Base-by-base conservation (phyloP, 768 basidiomycete species). In the Rhodocollybia butyracea region DNA sequence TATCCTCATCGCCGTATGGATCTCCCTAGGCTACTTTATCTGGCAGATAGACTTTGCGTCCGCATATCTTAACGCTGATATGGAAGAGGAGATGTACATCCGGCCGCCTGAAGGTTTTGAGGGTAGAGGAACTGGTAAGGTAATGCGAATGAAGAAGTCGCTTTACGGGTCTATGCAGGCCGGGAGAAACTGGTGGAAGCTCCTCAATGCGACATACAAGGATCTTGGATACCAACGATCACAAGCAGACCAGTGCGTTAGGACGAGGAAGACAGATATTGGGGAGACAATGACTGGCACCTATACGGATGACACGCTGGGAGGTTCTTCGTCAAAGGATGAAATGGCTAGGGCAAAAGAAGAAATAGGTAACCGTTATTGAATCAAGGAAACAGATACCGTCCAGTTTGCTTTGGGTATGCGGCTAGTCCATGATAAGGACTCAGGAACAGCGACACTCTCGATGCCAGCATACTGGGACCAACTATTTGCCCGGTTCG, bases 1-100 rank as follows among this genome's bases (percentile, higher is more conserved):
- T 0, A 29, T 59, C 0, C 51, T 69, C 5, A 13, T 70, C 3
- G 65, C 65, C 15, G 17, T 53, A 1, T 53, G 51, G 51, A 39
- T 53, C 3, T 17, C 38, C 1, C 38, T 53, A 2, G 51, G 51
- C 17, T 53, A 26, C 38, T 21, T 24, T 39, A 53, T 53, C 1
- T 53, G 51, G 51, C 51, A 53, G n/a, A 53, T 53, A 19, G 51
- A 53, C 22, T 53, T 53, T n/a, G 17, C 51, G 3, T 41, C 51
- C 7, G 51, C 51, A 2, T 53, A 53, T 26, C 51, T 53, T 2
- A 53, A 53, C 26, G 51, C 51, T 17, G 38, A 53, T 5, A 8
- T 17, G 8, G 21, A 48, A 24, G 43, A 58, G 41, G 45, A 61
- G 29, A n/a, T n/a, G n/a, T n/a, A n/a, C n/a, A n/a, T n/a, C n/a